A percentile compares a stretch with the other conserved stretches of the same genome.
These are phyloP conservation scores for Ochromonas danica DNA, from an alignment of 108 stramenopile species.

Conservation along the genomic window DNA sequence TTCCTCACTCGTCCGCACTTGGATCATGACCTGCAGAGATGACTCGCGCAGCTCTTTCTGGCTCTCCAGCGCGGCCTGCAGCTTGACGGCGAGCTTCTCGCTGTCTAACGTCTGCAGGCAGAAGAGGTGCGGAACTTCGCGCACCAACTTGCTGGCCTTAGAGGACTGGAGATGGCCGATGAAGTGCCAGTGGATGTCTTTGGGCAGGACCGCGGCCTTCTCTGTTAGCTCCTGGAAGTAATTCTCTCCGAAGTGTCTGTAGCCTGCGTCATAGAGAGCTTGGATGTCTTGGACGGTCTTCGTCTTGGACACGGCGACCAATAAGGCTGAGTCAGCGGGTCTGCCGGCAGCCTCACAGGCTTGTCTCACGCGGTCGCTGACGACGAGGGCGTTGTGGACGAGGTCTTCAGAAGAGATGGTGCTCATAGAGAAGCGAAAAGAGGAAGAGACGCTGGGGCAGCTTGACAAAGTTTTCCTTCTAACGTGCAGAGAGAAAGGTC, in stretches of 20 bases:
- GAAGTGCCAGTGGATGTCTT: slow-evolving; percentile 85
- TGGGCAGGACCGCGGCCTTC: slow-evolving; percentile 75
- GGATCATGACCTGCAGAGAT: slow-evolving; percentile 63
- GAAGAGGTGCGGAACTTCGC: slow-evolving; percentile 66
- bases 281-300: slow-evolving; percentile 77
- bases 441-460: too few species aligned
- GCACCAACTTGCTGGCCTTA: slow-evolving; percentile 79
- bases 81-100: slow-evolving; percentile 83
- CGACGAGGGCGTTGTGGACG: not conserved
- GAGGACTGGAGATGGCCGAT: slow-evolving; percentile 95
- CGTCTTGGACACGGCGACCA: slow-evolving; percentile 85
- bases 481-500: too few species aligned
- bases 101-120: slow-evolving; percentile 83
- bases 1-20: slow-evolving; percentile 94
- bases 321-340: not conserved
- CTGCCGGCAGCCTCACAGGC: not conserved
- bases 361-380: not conserved
- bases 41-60: not conserved
- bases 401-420: too few species aligned
- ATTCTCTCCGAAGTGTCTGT: slow-evolving; percentile 95
- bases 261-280: slow-evolving; percentile 81
- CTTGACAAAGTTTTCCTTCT: too few species aligned
- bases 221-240: slow-evolving; percentile 96
- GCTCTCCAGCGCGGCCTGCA: slow-evolving; percentile 54
- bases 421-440: too few species aligned